Percentiles rank a stretch among this genome's conserved stretches.
These are phyloP conservation scores for Cladophialophora exuberans DNA, from an alignment of 2,329 filamentous ascomycete species.

Conservation along the genomic window DNA sequence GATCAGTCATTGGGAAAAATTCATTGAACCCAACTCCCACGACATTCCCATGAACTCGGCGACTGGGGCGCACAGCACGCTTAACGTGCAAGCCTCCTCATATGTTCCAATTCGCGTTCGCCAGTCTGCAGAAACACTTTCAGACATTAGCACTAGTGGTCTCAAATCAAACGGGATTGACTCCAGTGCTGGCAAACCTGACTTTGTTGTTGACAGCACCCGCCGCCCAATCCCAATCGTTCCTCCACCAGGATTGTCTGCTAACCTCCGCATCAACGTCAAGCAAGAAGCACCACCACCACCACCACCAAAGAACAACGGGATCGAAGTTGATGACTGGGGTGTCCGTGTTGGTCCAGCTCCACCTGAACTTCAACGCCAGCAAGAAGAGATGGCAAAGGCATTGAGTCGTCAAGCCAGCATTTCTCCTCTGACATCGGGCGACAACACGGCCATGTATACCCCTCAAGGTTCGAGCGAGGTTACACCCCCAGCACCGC, in stretches of 20 bases:
- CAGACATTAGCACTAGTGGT: not conserved
- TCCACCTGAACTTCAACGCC: constrained; percentile 24
- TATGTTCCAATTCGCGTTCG: constrained; percentile 25
- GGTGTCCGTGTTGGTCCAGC: constrained; percentile 24
- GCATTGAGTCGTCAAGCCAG: constrained; percentile 17
- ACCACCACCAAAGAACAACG: not conserved
- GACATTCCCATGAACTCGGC: constrained; percentile 7
- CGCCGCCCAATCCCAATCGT: constrained; percentile 31
- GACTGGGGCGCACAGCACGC: constrained; percentile 10
- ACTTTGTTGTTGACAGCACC: constrained; percentile 10
- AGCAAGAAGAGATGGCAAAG: constrained; percentile 27
- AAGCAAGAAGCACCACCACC: not conserved
- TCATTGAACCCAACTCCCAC: constrained; percentile 14
- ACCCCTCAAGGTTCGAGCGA: constrained; percentile 5
- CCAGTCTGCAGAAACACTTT: not conserved
- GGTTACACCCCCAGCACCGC: not conserved
- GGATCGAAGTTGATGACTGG: constrained; percentile 29
- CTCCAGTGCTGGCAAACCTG: not conserved
- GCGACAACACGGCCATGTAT: constrained; percentile 9
- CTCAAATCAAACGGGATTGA: not conserved
- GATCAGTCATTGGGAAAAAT: constrained; percentile 23
- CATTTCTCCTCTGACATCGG: constrained; percentile 19
- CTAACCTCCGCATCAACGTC: constrained; percentile 2
- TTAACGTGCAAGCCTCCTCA: constrained; percentile 30
- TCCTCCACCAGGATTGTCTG: constrained; percentile 22